Conservation (phyloP, 2,329 filamentous ascomycete genomes). For the Colletotrichum echinochloae region DNA sequence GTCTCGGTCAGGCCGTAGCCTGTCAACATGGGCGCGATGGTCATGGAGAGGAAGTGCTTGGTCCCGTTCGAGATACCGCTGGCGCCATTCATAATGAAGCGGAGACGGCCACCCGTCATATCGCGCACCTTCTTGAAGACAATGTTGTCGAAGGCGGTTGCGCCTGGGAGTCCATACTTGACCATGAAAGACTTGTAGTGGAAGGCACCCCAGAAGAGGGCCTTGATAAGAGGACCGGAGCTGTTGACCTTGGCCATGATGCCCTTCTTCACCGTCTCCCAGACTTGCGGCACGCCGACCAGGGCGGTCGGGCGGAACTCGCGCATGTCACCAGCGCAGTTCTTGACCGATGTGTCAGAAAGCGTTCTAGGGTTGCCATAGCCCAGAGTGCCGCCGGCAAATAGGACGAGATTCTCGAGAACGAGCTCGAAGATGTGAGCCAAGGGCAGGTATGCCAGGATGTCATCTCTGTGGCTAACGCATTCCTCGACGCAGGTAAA, state of each 20-base stretch:
- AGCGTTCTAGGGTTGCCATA: slow-evolving; percentile 93
- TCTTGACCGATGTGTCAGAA: slow-evolving; percentile 85
- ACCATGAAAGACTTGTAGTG: slow-evolving; percentile 71
- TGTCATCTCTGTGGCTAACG: slow-evolving; percentile 80
- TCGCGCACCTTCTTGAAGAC: slow-evolving; percentile 95
- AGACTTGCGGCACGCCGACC: slow-evolving; percentile 94
- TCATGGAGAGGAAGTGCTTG: slow-evolving; percentile 89
- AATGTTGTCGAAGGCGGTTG: slow-evolving; percentile 79
- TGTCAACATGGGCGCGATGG: slow-evolving; percentile 92
- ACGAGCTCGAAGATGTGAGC: slow-evolving; percentile 98
- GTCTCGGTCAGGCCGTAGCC: slow-evolving; percentile 98
- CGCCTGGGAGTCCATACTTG: slow-evolving; percentile 71
- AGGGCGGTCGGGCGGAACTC: slow-evolving; percentile 91
- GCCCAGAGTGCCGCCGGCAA: slow-evolving; percentile 90
- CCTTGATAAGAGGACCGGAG: slow-evolving; percentile 75
- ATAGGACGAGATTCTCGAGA: slow-evolving; percentile 91
- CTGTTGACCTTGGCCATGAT: slow-evolving; percentile 83
- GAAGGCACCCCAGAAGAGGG: slow-evolving; percentile 80
- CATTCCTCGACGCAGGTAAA: slow-evolving; percentile 81
- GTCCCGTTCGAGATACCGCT: slow-evolving; percentile 91
- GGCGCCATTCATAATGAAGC: slow-evolving; percentile 94
- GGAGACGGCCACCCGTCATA: slow-evolving; percentile 87
- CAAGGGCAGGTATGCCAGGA: slow-evolving; percentile 92
- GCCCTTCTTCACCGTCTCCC: slow-evolving; percentile 98
- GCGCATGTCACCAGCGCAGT: slow-evolving; percentile 93